Base-by-base conservation (phyloP, 164 flowering plant genomes). In the Umbellularia californica region DNA sequence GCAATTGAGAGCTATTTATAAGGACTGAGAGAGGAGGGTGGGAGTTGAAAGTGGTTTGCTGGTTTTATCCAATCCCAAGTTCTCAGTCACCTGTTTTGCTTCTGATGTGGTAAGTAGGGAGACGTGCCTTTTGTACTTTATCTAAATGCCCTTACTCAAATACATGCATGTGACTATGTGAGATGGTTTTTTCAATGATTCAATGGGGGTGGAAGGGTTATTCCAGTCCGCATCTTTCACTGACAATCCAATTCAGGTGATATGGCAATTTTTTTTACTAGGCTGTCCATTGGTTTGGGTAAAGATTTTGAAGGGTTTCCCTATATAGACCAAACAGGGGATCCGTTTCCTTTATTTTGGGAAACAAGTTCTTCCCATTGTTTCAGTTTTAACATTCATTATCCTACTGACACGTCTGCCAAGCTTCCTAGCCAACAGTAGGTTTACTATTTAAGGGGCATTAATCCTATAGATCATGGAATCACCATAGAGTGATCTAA, bases 31-130 rank as follows among this genome's bases (percentile, higher is more conserved):
- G 71, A 7, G 15, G 33, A 25, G 6, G n/a, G 71, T n/a, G 71
- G 71, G 0, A 12, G 71, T 69, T 35, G 55, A 47, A 47, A 22
- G 55, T 1, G 5, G 71, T 69, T 69, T 69, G 71, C 41, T 69
- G 71, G 71, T 69, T 69, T 69, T 22, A 2, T 69, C 2, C 11
- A 69, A 69, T 47, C 11, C 71, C 22, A 41, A 47, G 52, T 4
- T 47, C 71, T 9, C 52, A 69, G 71, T 69, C 55, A n/a, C 52
- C 24, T 35, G 71, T 69, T 69, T 69, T 41, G 20, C 35, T 28
- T 15, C 0, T 55, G 28, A 12, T 66, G 3, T 25, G 20, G n/a
- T 41, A 15, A 19, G 11, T 67, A 6, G 71, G 22, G 14, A 41
- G 22, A 41, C 69, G 19, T 0, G 47, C 30, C 41, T 66, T 27